Conservation (phyloP, 179 eudicot genomes). For the Beta macrorhiza region DNA sequence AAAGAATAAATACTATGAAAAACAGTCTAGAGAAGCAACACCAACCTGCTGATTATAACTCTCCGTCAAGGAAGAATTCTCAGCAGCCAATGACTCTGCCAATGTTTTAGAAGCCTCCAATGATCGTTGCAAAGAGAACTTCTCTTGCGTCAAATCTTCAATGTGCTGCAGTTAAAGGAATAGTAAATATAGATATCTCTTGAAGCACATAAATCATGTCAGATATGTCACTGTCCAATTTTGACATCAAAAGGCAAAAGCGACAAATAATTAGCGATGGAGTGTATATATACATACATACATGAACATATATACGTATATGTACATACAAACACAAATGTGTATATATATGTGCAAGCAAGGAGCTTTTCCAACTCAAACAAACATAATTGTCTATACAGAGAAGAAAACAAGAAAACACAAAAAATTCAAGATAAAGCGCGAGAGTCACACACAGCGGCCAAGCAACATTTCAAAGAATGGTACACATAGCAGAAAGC, state of each 20-base stretch:
- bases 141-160: conserved; percentile 96
- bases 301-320: too few relatives aligned
- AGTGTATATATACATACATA: not conserved
- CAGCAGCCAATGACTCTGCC: conserved; percentile 88
- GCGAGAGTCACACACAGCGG: not conserved
- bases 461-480: not conserved
- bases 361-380: not conserved
- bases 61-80: conserved; percentile 88
- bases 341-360: not conserved
- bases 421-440: not conserved
- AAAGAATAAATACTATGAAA: not conserved
- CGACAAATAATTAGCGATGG: not conserved
- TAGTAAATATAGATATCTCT: not conserved
- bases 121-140: conserved; percentile 91
- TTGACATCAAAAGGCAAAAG: not conserved
- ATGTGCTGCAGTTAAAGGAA: conserved; percentile 62
- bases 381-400: not conserved
- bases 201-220: not conserved
- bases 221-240: not conserved
- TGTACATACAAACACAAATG: too few relatives aligned
- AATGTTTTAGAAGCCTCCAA: conserved; percentile 81
- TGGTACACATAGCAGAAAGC: not conserved
- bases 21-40: conserved; percentile 3
- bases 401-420: not conserved
- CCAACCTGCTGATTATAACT: conserved; percentile 94